Evolutionary conservation across 2,329 filamentous ascomycete species (phyloP).

Genomic region (Aureobasidium sp.): DNA sequence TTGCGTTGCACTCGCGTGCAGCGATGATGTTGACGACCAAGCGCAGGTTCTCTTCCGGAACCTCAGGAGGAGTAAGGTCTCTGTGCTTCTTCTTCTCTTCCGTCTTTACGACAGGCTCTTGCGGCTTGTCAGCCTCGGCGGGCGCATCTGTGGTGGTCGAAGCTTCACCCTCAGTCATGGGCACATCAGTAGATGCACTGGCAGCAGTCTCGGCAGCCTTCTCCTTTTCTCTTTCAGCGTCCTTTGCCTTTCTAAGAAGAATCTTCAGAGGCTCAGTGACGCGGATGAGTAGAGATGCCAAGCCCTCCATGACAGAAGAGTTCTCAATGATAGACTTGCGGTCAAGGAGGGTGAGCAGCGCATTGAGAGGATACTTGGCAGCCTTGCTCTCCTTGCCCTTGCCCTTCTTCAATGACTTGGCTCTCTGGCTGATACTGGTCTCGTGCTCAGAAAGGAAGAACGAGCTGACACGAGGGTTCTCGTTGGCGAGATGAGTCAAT

Average conservation of each 20-base stretch:
- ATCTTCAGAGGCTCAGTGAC: slow-evolving; percentile 81
- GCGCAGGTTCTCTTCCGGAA: slow-evolving; percentile 82
- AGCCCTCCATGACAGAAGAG: slow-evolving; percentile 89
- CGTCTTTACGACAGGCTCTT: slow-evolving; percentile 28
- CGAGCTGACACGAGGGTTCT: slow-evolving; percentile 78
- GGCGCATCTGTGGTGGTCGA: slow-evolving; percentile 17
- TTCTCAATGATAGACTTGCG: slow-evolving; percentile 96
- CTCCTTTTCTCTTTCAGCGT: slow-evolving; percentile 44
- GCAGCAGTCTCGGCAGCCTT: slow-evolving; percentile 20
- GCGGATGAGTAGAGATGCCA: slow-evolving; percentile 77
- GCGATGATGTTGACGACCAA: slow-evolving; percentile 96
- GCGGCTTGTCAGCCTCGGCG: slow-evolving; percentile 30
- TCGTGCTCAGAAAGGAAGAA: slow-evolving; percentile 96
- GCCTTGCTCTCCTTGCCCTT: slow-evolving; percentile 80
- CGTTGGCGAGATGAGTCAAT: slow-evolving; percentile 72
- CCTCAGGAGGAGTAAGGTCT: slow-evolving; percentile 67
- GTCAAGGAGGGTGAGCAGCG: slow-evolving; percentile 77
- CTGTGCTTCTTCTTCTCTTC: slow-evolving; percentile 50
- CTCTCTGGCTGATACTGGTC: slow-evolving; percentile 48
- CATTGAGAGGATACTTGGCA: slow-evolving; percentile 85
- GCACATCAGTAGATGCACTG: slow-evolving; percentile 15
- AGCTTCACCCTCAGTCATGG: slow-evolving; percentile 21
- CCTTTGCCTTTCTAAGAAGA: slow-evolving; percentile 74
- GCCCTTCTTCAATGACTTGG: slow-evolving; percentile 69
- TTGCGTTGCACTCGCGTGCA: slow-evolving; percentile 90